phyloP scores from a whole-genome alignment of 2,329 filamentous ascomycete genomes.

The Sporothrix phasma region DNA sequence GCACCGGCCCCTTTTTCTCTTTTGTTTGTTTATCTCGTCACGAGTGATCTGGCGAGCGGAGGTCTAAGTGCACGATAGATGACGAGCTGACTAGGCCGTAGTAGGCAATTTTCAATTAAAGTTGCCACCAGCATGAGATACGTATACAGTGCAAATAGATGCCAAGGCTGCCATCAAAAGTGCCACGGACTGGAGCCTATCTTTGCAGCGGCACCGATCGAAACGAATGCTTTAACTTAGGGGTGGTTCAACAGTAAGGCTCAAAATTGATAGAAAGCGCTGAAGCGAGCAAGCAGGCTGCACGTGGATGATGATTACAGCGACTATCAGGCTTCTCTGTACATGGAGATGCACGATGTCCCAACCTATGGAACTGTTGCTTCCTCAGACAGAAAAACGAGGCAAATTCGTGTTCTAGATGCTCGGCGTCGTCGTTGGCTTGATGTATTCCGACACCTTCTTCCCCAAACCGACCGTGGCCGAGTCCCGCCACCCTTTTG shows the following conservation, averaged over 20 bases:
- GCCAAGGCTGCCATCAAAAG: neutral
- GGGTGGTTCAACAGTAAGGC: too few relatives aligned
- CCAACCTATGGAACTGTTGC: neutral
- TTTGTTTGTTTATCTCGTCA: neutral
- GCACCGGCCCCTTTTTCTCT: too few relatives aligned
- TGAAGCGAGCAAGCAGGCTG: too few relatives aligned
- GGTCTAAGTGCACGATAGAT: neutral
- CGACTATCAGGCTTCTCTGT: too few relatives aligned
- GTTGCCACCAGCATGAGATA: neutral
- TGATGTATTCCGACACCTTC: conserved; percentile 9
- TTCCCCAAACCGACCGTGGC: neutral
- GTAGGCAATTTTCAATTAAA: neutral
- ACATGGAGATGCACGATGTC: too few relatives aligned
- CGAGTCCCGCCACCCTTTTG: neutral
- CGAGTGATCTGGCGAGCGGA: neutral
- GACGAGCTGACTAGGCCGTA: neutral
- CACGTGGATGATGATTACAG: too few relatives aligned
- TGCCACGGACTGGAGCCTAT: too few relatives aligned
- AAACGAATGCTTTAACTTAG: too few relatives aligned
- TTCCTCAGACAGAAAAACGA: neutral
- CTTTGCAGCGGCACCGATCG: too few relatives aligned
- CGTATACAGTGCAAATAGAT: neutral
- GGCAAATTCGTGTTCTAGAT: neutral
- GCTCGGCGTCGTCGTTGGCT: neutral
- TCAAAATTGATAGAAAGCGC: too few relatives aligned